These are phyloP conservation scores for Lipomyces lipofer DNA, from an alignment of 805 yeast genomes.

Conservation along the genomic window DNA sequence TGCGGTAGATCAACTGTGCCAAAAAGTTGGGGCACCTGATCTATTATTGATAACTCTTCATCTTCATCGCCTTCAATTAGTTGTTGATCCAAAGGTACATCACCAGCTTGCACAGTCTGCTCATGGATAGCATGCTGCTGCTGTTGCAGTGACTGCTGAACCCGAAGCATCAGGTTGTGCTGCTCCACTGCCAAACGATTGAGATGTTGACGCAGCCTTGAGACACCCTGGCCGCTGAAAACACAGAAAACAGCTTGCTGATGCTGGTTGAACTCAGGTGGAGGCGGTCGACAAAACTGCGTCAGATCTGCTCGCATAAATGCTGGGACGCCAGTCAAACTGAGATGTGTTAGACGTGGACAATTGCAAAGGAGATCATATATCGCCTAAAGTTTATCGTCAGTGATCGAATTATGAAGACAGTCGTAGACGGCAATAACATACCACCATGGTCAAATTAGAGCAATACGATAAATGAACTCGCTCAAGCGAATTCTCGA, in stretches of 20 bases:
- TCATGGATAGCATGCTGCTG: background rate
- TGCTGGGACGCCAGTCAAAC: constrained; percentile 89
- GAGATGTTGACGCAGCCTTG: constrained; percentile 68
- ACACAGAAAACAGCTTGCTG: constrained; percentile 89
- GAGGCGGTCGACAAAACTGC: constrained; percentile 86
- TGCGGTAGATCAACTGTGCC: no score
- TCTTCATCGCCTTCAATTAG: no score
- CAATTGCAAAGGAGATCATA: constrained; percentile 72
- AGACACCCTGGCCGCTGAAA: constrained; percentile 87
- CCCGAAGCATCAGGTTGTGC: constrained; percentile 9
- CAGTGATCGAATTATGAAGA: background rate
- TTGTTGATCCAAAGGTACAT: background rate
- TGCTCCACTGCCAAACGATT: constrained; percentile 36
- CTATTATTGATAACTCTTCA: no score
- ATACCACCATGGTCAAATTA: constrained; percentile 61
- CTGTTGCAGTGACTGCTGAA: constrained; percentile 14
- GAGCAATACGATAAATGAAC: constrained; percentile 92
- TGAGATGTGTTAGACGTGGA: constrained; percentile 83
- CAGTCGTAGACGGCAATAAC: background rate
- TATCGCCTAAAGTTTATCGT: constrained; percentile 56
- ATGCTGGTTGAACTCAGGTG: constrained; percentile 83
- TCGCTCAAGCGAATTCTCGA: constrained; percentile 82
- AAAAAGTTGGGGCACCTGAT: no score
- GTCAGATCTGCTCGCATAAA: constrained; percentile 84
- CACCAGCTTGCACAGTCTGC: background rate